Percentiles rank a stretch among this genome's conserved stretches.
These are phyloP conservation scores for Nakazawaea peltata DNA, from an alignment of 805 yeast species.

Conservation along the genomic window DNA sequence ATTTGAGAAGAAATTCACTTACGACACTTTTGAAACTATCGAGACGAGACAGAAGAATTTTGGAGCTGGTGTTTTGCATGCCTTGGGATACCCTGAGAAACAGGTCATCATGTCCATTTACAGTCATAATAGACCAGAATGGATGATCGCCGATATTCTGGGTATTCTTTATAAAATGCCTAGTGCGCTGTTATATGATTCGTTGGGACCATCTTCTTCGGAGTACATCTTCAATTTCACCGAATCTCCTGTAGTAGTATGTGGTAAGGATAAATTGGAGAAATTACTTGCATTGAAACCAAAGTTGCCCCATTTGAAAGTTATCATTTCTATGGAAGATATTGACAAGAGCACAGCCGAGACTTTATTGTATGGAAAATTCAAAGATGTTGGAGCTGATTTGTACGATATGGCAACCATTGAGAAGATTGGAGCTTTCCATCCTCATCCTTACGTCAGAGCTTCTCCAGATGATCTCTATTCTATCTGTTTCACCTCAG, in stretches of 20 bases:
- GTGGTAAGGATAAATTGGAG: constrained; percentile 43
- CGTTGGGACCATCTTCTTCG: constrained; percentile 52
- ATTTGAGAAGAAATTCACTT: constrained; percentile 7
- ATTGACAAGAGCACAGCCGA: constrained; percentile 19
- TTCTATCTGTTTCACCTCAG: constrained; percentile 67
- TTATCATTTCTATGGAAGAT: constrained; percentile 51
- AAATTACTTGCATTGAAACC: constrained; percentile 35
- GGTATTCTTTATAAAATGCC: constrained; percentile 48
- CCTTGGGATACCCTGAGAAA: constrained; percentile 14
- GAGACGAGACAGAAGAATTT: constrained; percentile 13
- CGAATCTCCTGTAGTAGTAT: constrained; percentile 49
- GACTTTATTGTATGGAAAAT: constrained; percentile 12
- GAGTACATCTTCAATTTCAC: constrained; percentile 55
- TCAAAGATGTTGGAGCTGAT: constrained; percentile 21
- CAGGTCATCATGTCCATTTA: constrained; percentile 45
- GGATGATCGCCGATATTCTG: constrained; percentile 67
- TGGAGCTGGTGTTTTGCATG: constrained; percentile 16
- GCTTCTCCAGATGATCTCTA: constrained; percentile 46
- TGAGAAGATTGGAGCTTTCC: constrained; percentile 21
- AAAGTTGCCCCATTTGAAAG: constrained; percentile 26
- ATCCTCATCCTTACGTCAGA: constrained; percentile 26
- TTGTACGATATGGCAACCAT: constrained; percentile 25
- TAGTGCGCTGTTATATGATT: constrained; percentile 48
- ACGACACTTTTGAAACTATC: constrained; percentile 1
- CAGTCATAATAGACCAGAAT: constrained; percentile 54